Base-by-base conservation (phyloP, 1,284 basidiomycete species). In the Phylloboletellus chloephorus region DNA sequence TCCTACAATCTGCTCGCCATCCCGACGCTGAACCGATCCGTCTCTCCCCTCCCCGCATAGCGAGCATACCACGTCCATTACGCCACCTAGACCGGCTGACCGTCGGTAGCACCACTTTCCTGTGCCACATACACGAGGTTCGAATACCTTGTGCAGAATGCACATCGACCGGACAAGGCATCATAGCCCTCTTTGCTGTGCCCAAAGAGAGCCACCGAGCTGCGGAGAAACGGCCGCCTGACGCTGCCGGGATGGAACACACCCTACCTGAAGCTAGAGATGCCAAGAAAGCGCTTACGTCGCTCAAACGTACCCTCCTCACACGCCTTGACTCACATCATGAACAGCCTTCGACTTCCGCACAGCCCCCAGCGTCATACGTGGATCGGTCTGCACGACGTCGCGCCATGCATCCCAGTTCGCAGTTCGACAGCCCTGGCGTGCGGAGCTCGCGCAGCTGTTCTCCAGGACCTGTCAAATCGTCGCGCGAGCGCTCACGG, bases 351-450 rank as follows among this genome's bases (percentile, higher is more conserved):
- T 32, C 51, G 13, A 39, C 48, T 16, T 42, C 55, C 43, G 43
- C 45, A 31, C 52, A 30, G 29, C 34, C 56, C 16, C 34, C 45
- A 9, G 44, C 52, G 39, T 42, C 36, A 16, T 84, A 86, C 54
- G 56, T 77, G 19, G 83, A 86, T 59, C 76, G 82, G 43, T 82
- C 82, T 40, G 81, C 81, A 26, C 74, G 74, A 23, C 72, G 84
- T 37, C 72, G 82, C 33, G 70, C 76, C 17, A 60, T 83, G 31
- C 65, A 76, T 51, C 69, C 76, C 7, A 53, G 69, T 17, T 71
- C 74, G 13, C 65, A 65, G 35, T 59, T 64, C 13, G 74, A 73
- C 48, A 65, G 68, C 21, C 73, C 76, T 20, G 73, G 74, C 25
- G 56, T 71, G 23, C 46, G 42, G 23, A 49, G 48, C 12, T 37